These are phyloP conservation scores for Aspergillus biplanus DNA, from an alignment of 495 filamentous ascomycete genomes.

Conservation along the genomic window DNA sequence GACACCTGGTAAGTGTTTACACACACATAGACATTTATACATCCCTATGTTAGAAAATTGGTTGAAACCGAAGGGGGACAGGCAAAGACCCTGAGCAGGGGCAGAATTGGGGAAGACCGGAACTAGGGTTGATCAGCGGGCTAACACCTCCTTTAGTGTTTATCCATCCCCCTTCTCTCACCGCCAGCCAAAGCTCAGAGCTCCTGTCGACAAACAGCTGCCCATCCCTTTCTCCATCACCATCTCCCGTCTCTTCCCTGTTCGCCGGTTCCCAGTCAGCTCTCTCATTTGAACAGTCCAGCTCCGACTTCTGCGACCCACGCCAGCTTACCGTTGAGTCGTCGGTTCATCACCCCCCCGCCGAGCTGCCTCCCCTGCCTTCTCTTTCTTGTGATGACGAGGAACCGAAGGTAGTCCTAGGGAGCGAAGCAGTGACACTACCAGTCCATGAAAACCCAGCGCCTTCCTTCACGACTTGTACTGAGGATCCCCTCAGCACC, in stretches of 20 bases:
- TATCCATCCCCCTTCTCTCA: constrained; percentile 74
- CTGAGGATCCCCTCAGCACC: constrained; percentile 57
- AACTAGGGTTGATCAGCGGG: constrained; percentile 25
- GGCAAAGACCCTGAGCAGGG: background rate
- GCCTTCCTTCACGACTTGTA: constrained; percentile 51
- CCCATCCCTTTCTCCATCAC: constrained; percentile 81
- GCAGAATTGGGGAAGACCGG: background rate
- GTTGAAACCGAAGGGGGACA: background rate
- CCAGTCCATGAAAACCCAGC: constrained; percentile 54
- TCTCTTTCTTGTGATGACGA: constrained; percentile 72
- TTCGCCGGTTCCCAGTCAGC: constrained; percentile 66
- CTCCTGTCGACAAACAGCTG: constrained; percentile 72
- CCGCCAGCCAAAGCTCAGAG: constrained; percentile 66
- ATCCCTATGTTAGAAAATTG: background rate
- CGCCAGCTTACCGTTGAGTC: constrained; percentile 84
- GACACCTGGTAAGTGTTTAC: constrained; percentile 80
- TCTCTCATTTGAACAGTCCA: constrained; percentile 38
- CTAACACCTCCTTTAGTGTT: constrained; percentile 63
- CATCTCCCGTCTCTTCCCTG: constrained; percentile 66
- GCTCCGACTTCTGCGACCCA: constrained; percentile 84
- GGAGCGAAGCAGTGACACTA: constrained; percentile 63
- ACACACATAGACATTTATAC: background rate
- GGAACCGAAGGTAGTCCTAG: constrained; percentile 75
- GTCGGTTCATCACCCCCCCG: constrained; percentile 53
- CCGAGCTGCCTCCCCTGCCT: constrained; percentile 71